Evolutionary conservation across 768 basidiomycete genomes (phyloP).

Genomic region (Tricholoma saponaceum): DNA sequence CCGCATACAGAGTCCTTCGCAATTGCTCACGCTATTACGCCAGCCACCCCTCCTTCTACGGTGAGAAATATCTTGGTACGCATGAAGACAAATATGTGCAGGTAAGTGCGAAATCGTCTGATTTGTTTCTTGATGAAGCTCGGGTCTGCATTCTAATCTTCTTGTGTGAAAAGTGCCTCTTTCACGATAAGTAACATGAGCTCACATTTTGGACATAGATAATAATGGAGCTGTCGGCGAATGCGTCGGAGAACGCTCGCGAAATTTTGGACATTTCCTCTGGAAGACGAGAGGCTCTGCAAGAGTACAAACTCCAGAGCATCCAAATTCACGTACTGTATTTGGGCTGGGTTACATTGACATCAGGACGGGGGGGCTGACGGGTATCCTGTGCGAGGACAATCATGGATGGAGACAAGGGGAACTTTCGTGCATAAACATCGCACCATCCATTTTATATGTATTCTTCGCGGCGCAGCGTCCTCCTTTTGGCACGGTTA

Average conservation of each 20-base stretch:
- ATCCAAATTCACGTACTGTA: background rate
- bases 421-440: background rate
- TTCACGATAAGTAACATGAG: background rate
- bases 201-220: background rate
- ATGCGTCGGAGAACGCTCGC: background rate
- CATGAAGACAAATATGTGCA: conserved; percentile 13
- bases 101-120: background rate
- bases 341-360: background rate
- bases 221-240: background rate
- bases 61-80: conserved; percentile 20
- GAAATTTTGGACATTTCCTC: background rate
- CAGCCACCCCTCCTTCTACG: conserved; percentile 17
- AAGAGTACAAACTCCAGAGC: background rate
- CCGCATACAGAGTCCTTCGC: background rate
- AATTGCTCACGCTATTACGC: conserved; percentile 19
- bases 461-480: background rate
- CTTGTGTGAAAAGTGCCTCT: background rate
- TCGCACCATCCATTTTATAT: background rate
- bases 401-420: background rate
- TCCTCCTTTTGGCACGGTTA: background rate
- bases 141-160: background rate
- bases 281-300: background rate
- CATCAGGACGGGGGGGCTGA: background rate
- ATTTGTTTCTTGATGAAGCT: background rate
- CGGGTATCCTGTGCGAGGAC: background rate